Conservation (phyloP, 192 early-diverging fungal species). For the Backusella circina region DNA sequence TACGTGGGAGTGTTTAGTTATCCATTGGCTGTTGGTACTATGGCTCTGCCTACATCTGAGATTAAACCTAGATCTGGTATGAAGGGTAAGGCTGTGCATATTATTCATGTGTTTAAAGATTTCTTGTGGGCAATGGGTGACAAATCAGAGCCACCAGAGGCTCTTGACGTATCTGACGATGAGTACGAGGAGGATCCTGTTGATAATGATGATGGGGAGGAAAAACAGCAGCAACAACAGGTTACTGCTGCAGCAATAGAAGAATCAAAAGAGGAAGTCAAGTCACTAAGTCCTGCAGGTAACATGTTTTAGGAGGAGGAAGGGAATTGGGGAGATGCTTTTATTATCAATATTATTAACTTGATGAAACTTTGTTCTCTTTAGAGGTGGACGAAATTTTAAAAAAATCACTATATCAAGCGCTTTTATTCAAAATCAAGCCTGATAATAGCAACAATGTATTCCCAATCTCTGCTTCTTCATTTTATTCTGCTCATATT, state of each 20-base stretch:
- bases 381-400: slow-evolving; percentile 77
- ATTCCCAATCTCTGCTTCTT: slow-evolving; percentile 73
- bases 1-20: slow-evolving; percentile 5
- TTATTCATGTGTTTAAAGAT: slow-evolving; percentile 76
- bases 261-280: not conserved
- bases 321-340: not conserved
- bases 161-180: slow-evolving; percentile 21
- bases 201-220: slow-evolving; percentile 7
- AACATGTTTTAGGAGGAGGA: not conserved
- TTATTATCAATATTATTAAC: not conserved
- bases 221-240: not conserved
- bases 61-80: slow-evolving; percentile 44
- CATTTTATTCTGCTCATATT: slow-evolving; percentile 76
- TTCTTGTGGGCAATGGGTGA: slow-evolving; percentile 73
- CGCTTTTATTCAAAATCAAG: slow-evolving; percentile 64
- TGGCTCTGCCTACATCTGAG: slow-evolving; percentile 50
- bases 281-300: slow-evolving; percentile 1
- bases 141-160: slow-evolving; percentile 56
- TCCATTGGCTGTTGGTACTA: slow-evolving; percentile 67
- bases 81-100: slow-evolving; percentile 80
- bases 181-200: slow-evolving; percentile 29
- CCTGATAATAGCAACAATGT: slow-evolving; percentile 45
- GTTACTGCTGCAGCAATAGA: not conserved
- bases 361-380: not conserved
- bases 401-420: slow-evolving; percentile 64